A percentile compares a stretch with the other conserved stretches of the same genome.
Conservation (phyloP, 2,329 filamentous ascomycete species). For the Penicillium oxalicum region DNA sequence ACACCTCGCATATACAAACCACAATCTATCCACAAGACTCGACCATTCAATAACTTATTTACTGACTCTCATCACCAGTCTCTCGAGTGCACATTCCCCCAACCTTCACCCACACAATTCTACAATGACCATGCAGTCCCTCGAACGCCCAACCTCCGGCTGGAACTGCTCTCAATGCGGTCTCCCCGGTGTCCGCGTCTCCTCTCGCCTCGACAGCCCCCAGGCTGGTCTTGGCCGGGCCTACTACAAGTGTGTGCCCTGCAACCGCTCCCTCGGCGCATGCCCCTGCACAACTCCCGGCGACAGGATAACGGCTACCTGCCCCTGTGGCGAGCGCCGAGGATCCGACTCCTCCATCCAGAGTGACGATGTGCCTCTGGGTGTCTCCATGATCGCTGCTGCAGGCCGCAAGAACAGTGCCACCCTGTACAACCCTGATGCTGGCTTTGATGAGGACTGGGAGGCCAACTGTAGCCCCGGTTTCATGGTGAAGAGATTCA, state of each 20-base stretch:
- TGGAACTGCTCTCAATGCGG: slow-evolving; percentile 13
- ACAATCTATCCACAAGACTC: too few species aligned
- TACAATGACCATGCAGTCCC: slow-evolving; percentile 2
- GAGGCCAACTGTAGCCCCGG: slow-evolving; percentile 14
- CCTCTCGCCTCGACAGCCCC: neutral
- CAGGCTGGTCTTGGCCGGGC: slow-evolving; percentile 1
- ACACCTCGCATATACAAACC: too few species aligned
- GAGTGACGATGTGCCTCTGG: slow-evolving; percentile 4
- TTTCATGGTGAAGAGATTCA: slow-evolving; percentile 16
- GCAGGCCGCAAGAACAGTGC: neutral
- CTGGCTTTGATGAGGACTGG: slow-evolving; percentile 15
- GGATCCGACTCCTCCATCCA: slow-evolving; percentile 7
- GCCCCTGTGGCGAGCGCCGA: slow-evolving; percentile 8
- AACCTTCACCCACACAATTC: neutral
- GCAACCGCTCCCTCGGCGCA: slow-evolving; percentile 10
- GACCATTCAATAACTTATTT: neutral
- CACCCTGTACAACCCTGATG: slow-evolving; percentile 9
- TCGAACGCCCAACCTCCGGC: slow-evolving; percentile 1
- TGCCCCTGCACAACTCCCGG: slow-evolving; percentile 15
- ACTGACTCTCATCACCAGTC: neutral
- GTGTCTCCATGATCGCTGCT: slow-evolving; percentile 1
- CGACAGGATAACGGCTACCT: slow-evolving; percentile 9
- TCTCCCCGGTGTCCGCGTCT: slow-evolving; percentile 12
- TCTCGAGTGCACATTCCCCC: neutral
- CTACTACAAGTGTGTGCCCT: slow-evolving; percentile 16